Percentiles rank a stretch among this genome's conserved stretches.
These are phyloP conservation scores for Metschnikowia arizonensis DNA, from an alignment of 805 yeast species.

Conservation along the genomic window DNA sequence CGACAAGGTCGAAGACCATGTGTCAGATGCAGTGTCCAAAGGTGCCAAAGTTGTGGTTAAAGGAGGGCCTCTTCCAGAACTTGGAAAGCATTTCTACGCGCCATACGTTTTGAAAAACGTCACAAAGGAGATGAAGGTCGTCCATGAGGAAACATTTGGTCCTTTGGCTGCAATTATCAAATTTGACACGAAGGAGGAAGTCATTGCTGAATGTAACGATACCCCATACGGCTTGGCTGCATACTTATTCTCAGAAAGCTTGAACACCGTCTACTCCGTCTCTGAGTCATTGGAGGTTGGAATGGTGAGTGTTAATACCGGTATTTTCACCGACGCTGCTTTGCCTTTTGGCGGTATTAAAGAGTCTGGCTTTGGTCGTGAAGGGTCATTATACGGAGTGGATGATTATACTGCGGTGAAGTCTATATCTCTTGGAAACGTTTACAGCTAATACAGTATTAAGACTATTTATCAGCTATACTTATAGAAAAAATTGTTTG, in stretches of 20 bases:
- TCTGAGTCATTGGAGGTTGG: conserved; percentile 60
- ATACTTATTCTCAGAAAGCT: conserved; percentile 51
- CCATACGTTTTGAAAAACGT: conserved; percentile 55
- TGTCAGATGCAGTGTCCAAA: conserved; percentile 48
- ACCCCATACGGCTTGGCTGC: conserved; percentile 57
- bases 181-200: conserved; percentile 53
- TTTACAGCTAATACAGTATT: conserved; percentile 12
- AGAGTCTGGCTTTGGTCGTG: conserved; percentile 68
- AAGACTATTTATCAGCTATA: neutral
- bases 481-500: neutral
- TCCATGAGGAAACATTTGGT: conserved; percentile 61
- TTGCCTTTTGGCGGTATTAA: conserved; percentile 61
- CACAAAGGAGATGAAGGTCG: conserved; percentile 46
- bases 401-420: conserved; percentile 57
- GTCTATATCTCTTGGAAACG: conserved; percentile 48
- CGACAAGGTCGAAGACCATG: conserved; percentile 52
- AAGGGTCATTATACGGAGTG: conserved; percentile 59
- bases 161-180: conserved; percentile 57
- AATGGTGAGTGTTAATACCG: conserved; percentile 61
- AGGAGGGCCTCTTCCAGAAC: conserved; percentile 50
- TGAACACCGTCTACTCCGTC: conserved; percentile 48
- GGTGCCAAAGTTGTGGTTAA: conserved; percentile 50
- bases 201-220: conserved; percentile 50
- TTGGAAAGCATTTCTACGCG: conserved; percentile 50
- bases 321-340: conserved; percentile 52